Evolutionary conservation across 192 early-diverging fungal species (phyloP).

Genomic region (Backusella luteola): DNA sequence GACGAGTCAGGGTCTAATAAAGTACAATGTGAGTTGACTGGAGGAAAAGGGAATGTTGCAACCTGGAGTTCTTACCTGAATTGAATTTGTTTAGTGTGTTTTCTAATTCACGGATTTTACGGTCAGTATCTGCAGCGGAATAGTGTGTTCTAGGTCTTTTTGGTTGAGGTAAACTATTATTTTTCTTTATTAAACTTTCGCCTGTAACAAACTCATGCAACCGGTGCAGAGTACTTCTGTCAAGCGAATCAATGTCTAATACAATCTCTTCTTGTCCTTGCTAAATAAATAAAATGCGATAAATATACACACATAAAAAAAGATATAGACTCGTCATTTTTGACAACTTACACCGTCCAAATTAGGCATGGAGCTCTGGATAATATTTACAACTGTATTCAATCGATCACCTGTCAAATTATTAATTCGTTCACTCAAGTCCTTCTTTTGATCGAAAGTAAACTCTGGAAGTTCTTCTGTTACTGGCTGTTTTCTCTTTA

Average conservation of each 20-base stretch:
- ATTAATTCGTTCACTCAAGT: conserved; percentile 67
- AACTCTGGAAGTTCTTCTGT: conserved; percentile 43
- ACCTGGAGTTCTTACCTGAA: background rate
- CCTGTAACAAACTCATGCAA: conserved; percentile 84
- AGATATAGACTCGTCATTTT: background rate
- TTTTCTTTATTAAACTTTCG: conserved; percentile 28
- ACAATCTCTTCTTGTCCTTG: conserved; percentile 81
- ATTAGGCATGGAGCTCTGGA: conserved; percentile 56
- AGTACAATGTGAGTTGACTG: background rate
- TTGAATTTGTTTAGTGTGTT: conserved; percentile 45
- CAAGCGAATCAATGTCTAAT: conserved; percentile 88
- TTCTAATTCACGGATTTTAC: conserved; percentile 43
- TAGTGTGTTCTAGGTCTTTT: conserved; percentile 47
- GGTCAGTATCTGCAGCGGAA: conserved; percentile 48
- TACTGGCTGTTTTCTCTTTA: background rate
- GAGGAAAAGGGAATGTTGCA: background rate
- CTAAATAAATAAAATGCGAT: background rate
- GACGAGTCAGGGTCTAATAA: conserved; percentile 38
- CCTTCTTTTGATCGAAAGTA: conserved; percentile 80
- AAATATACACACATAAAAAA: background rate
- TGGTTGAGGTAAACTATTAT: conserved; percentile 41
- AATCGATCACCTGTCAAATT: conserved; percentile 58
- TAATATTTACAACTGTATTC: conserved; percentile 64
- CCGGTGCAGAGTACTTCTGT: conserved; percentile 75
- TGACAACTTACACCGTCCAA: conserved; percentile 46